phyloP scores from a whole-genome alignment of 2,329 filamentous ascomycete genomes.

The Exophiala sp. region DNA sequence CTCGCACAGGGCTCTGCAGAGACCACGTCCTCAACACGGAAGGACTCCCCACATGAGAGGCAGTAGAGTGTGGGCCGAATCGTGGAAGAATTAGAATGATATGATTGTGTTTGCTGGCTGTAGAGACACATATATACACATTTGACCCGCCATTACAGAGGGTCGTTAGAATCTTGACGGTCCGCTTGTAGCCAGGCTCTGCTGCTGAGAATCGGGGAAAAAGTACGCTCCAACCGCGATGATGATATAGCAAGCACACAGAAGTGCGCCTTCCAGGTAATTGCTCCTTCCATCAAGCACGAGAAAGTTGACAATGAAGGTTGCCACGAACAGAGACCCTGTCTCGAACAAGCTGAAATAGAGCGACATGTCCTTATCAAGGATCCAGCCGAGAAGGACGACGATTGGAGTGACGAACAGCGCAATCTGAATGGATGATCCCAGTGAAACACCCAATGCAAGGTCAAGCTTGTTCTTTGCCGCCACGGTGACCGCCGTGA shows the following conservation, averaged over 20 bases:
- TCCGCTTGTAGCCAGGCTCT: slow-evolving; percentile 23
- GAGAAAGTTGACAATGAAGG: slow-evolving; percentile 57
- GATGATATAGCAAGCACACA: slow-evolving; percentile 60
- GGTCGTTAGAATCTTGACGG: neutral
- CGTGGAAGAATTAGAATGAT: too few relatives aligned
- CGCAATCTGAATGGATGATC: slow-evolving; percentile 64
- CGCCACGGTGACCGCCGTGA: slow-evolving; percentile 59
- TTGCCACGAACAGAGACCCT: slow-evolving; percentile 56
- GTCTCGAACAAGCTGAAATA: slow-evolving; percentile 88
- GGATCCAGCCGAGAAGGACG: slow-evolving; percentile 61
- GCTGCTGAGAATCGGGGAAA: slow-evolving; percentile 26
- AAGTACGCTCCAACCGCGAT: slow-evolving; percentile 49
- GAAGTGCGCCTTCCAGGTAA: slow-evolving; percentile 59
- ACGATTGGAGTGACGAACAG: slow-evolving; percentile 59
- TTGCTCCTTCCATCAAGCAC: slow-evolving; percentile 59
- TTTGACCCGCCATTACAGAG: too few relatives aligned
- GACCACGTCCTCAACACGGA: too few relatives aligned
- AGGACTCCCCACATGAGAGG: too few relatives aligned
- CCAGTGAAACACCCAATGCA: slow-evolving; percentile 62
- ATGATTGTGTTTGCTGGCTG: too few relatives aligned
- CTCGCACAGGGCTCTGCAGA: too few relatives aligned
- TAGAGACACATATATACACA: too few relatives aligned
- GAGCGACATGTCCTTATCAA: slow-evolving; percentile 65
- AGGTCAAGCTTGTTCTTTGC: slow-evolving; percentile 67
- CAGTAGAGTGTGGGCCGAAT: too few relatives aligned